Evolutionary conservation across 345 rosid genomes (phyloP).

Genomic region (Moringa oleifera): DNA sequence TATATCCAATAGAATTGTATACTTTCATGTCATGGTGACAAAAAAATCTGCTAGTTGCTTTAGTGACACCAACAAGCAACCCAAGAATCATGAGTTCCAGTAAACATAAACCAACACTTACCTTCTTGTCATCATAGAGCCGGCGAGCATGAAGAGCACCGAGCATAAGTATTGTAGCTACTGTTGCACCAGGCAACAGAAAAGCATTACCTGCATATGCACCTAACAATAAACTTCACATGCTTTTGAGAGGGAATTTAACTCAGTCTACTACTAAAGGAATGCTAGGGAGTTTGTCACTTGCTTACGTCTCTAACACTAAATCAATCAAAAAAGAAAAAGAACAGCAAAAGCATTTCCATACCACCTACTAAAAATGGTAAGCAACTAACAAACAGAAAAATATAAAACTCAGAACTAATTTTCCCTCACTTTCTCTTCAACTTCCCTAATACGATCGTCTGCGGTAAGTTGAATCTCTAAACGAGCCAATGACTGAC

Average conservation of each 20-base stretch:
- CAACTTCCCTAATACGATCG: constrained; percentile 6
- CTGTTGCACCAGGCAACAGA: constrained; percentile 85
- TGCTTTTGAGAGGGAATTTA: not conserved
- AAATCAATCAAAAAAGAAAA: no score
- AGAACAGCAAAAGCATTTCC: no score
- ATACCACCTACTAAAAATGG: not conserved
- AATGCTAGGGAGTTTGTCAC: not conserved
- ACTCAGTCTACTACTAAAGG: not conserved
- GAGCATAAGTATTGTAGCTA: constrained; percentile 89
- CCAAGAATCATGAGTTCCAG: no score
- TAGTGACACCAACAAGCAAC: no score
- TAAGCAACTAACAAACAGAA: no score
- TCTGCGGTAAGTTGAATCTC: not conserved
- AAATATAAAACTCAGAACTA: not conserved
- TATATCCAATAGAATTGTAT: no score
- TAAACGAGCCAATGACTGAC: constrained; percentile 23
- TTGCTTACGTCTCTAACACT: not conserved
- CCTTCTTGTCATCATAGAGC: constrained; percentile 87
- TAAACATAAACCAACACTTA: constrained; percentile 6
- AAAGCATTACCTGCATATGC: constrained; percentile 50
- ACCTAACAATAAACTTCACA: constrained; percentile 11
- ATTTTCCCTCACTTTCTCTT: not conserved
- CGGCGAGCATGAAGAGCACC: constrained; percentile 96
- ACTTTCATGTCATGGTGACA: no score
- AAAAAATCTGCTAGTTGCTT: no score